Conservation (phyloP, 495 filamentous ascomycete species). For the Cladorrhinum samala region DNA sequence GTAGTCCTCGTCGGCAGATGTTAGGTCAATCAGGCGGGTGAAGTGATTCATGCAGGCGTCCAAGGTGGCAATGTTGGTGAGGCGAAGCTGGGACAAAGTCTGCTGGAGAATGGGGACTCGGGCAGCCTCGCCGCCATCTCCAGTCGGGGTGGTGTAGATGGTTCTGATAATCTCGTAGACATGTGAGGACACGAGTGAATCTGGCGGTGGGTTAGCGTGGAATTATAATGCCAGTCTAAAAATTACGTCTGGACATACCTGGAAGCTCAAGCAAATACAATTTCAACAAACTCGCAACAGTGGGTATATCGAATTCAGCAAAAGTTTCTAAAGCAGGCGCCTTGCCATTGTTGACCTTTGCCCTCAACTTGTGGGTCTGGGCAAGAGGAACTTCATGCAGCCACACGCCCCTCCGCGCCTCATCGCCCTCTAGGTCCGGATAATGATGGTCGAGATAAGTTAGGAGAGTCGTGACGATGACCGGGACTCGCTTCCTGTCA, state of each 20-base stretch:
- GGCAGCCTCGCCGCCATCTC: slow-evolving; percentile 57
- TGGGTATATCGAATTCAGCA: slow-evolving; percentile 82
- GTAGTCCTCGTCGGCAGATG: slow-evolving; percentile 88
- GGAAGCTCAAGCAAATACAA: slow-evolving; percentile 94
- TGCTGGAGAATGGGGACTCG: slow-evolving; percentile 92
- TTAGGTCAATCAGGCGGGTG: slow-evolving; percentile 92
- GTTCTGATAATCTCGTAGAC: slow-evolving; percentile 99
- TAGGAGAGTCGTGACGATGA: slow-evolving; percentile 86
- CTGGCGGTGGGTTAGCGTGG: too few species aligned
- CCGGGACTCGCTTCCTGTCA: slow-evolving; percentile 89
- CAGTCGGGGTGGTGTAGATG: slow-evolving; percentile 81
- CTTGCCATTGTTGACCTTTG: slow-evolving; percentile 82
- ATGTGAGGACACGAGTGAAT: slow-evolving; percentile 95
- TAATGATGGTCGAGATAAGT: slow-evolving; percentile 95
- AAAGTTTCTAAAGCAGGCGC: slow-evolving; percentile 68
- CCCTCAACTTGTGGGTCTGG: slow-evolving; percentile 78
- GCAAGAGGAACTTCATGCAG: slow-evolving; percentile 81
- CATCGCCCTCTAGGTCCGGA: slow-evolving; percentile 94
- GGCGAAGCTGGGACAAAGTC: slow-evolving; percentile 86
- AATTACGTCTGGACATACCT: too few species aligned
- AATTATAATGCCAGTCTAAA: too few species aligned
- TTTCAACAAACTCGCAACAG: slow-evolving; percentile 89
- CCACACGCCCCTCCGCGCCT: slow-evolving; percentile 89
- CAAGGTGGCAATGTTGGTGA: slow-evolving; percentile 96
- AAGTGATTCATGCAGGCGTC: slow-evolving; percentile 98